phyloP scores from a whole-genome alignment of 164 flowering plant species.

The Paratinospora sagittata region DNA sequence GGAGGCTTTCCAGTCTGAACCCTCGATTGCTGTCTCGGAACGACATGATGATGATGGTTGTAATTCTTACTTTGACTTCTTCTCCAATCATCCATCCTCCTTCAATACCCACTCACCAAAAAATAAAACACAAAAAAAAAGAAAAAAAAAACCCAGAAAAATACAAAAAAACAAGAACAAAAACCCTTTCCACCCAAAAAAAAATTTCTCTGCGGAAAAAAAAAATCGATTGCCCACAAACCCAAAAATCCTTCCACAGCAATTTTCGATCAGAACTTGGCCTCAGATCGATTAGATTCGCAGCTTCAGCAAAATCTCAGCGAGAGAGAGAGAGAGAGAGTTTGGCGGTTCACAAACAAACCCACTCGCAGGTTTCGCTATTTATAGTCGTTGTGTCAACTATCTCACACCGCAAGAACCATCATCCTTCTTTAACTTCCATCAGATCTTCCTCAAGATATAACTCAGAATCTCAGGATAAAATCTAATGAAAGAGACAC shows the following conservation, averaged over 20 bases:
- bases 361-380: not conserved
- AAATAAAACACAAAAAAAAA: too few species aligned
- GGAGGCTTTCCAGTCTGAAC: constrained; percentile 16
- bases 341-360: not conserved
- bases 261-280: not conserved
- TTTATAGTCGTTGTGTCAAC: too few species aligned
- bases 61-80: constrained; percentile 6
- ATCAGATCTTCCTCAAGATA: not conserved
- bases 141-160: not conserved
- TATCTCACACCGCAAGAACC: too few species aligned
- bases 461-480: too few species aligned
- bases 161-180: not conserved
- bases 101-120: too few species aligned
- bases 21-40: constrained; percentile 1
- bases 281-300: not conserved
- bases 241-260: not conserved
- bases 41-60: not conserved
- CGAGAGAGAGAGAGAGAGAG: not conserved
- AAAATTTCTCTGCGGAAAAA: too few species aligned
- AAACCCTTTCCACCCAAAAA: too few species aligned
- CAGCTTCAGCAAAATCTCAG: not conserved
- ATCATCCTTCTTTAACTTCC: too few species aligned
- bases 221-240: not conserved
- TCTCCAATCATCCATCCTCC: constrained; percentile 16
- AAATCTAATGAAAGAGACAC: too few species aligned